Conservation (phyloP, 257 asterid species). For the Apocynum venetum region DNA sequence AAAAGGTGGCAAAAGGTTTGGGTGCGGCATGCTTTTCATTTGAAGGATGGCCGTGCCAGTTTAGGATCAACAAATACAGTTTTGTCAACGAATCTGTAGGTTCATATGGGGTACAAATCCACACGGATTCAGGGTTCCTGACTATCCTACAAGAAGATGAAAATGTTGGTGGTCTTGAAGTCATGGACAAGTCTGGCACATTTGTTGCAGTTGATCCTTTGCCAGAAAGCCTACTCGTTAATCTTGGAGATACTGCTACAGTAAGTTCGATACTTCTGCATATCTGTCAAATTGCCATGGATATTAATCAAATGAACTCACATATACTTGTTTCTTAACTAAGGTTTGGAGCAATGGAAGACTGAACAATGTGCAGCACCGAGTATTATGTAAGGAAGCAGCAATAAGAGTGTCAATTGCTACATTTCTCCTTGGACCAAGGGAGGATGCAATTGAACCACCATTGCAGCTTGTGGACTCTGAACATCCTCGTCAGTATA, state of each 20-base stretch:
- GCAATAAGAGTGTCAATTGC: slow-evolving; percentile 25
- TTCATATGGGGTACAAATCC: slow-evolving; percentile 54
- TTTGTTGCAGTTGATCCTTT: slow-evolving; percentile 50
- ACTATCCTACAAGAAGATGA: slow-evolving; percentile 75
- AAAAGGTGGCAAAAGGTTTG: slow-evolving; percentile 42
- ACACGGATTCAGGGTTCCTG: slow-evolving; percentile 65
- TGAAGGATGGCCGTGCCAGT: slow-evolving; percentile 55
- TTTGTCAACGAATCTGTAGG: slow-evolving; percentile 44
- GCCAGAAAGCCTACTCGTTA: slow-evolving; percentile 56
- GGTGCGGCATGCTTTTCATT: slow-evolving; percentile 34
- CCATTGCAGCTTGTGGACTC: slow-evolving; percentile 20
- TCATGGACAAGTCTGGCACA: slow-evolving; percentile 49
- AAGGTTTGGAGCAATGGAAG: slow-evolving; percentile 32
- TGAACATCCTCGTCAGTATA: slow-evolving; percentile 15
- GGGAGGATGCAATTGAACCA: slow-evolving; percentile 17
- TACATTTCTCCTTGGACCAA: slow-evolving; percentile 24
- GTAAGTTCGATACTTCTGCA: neutral
- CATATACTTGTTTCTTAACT: neutral
- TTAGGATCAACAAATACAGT: slow-evolving; percentile 66
- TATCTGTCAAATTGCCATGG: neutral
- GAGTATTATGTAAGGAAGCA: slow-evolving; percentile 29
- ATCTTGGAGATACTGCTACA: slow-evolving; percentile 56
- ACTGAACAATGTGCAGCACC: slow-evolving; percentile 21
- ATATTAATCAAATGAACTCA: neutral
- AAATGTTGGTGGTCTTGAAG: slow-evolving; percentile 57